Evolutionary conservation across 306 rosid species (phyloP), one percentile per base, ranked within the genome.

Genomic region (Rosa multiflora): DNA sequence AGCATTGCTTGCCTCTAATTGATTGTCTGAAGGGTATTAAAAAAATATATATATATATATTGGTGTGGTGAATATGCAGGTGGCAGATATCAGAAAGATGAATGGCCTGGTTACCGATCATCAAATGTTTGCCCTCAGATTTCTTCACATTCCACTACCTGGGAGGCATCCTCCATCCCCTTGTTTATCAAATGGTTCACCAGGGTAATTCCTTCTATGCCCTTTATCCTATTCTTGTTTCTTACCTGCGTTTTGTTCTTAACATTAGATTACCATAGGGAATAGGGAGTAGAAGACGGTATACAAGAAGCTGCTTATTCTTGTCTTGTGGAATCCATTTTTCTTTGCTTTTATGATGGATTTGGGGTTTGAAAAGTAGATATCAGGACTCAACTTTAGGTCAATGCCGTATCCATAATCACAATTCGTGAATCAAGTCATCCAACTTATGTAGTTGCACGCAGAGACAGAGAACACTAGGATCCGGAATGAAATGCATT

Each of bases 161-260:
- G 97, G 98, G 78, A 92, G 94, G 83, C 98, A 94, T 64, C 92
- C 97, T 81, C 97, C 97, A 35, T 94, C 97, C 67, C 91, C 94
- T 61, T 86, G 87, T 82, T 83, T 92, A 76, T 82, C 96, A 56
- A 85, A 86, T 71, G 92, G 86, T 77, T 80, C 86, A 21, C 82
- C 85, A 5, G 80, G 91, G 91, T 88, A 80, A 51, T n/a, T 69
- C 4, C 23, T 18, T 68, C 78, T 17, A 12, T 8, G 15, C 64
- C 2, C 47, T 44, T 44, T 8, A 7, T 8, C 47, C 47, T 44
- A 8, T 56, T 32, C 8, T 32, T 56, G 20, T 69, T 40, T 15
- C 10, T 5, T 14, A 69, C 18, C 10, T 21, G 37, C 66, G 6
- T 55, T 21, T n/a, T 35, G 2, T 55, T 21, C 58, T 23, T 47